Base-by-base conservation (phyloP, 2,329 filamentous ascomycete genomes). In the Thelonectria rubi region DNA sequence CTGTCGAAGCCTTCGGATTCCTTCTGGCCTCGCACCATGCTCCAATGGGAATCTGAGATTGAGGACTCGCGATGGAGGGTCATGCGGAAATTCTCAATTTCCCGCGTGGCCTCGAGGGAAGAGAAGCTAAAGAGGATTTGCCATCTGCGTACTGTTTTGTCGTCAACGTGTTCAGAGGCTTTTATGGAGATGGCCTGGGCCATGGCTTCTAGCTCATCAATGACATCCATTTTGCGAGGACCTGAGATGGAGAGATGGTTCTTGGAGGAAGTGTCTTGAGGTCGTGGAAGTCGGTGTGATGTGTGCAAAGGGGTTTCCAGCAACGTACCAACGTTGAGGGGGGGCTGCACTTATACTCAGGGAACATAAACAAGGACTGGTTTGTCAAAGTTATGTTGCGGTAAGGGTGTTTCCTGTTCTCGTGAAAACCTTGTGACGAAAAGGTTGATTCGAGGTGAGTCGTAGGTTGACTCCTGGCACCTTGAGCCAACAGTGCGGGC, bases 91-190 rank as follows among this genome's bases (percentile, higher is more conserved):
- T 39, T 30, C 2, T 32, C 24, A 5, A 51, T 37, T n/a, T 43
- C 56, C 9, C 26, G 1, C 2, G 5, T 5, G 0, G 60, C 42
- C 9, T 53, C 39, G 1, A 40, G 11, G 12, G 3, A 1, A 2
- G 55, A 55, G 12, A 39, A 56, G 5, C 60, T 39, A 30, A 64
- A 64, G 0, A 51, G 24, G 6, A 5, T 10, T n/a, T 58, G 53
- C 60, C 40, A 65, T 20, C 18, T 43, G 6, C 0, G 2, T 1
- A 64, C n/a, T 3, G 54, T 51, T 3, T 40, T 11, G 9, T 45
- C 39, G 4, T 30, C 24, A 12, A 42, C 18, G 39, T 18, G 2
- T 10, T 42, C 39, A 5, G 39, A 20, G 3, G 17, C 15, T 17
- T 3, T 17, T 4, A 42, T 11, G 10, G n/a, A 42, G 3, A 6